Evolutionary conservation across 176 grass and related monocot genomes (phyloP), one percentile per base, ranked within the genome.

Genomic region (Pontederia paniculata): DNA sequence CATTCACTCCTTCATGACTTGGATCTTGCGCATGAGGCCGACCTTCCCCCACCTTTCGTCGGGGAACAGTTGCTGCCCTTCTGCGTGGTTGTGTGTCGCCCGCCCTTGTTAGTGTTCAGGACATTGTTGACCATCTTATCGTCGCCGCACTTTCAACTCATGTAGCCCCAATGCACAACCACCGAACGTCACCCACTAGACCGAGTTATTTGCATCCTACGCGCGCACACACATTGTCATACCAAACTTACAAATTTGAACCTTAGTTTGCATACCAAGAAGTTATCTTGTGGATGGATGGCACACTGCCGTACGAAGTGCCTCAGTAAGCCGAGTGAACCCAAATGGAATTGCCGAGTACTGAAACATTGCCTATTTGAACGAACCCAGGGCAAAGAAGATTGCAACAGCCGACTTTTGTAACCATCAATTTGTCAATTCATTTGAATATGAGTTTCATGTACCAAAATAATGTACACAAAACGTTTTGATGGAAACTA

Each of bases 381-480:
- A 52, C 50, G 50, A 52, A 52, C 17, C 50, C 50, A n/a, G 50
- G 50, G 50, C 50, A 52, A 8, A 52, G 50, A 9, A 52, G n/a
- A 13, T 52, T 52, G 19, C 8, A 52, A 13, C 50, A 52, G 19
- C 50, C 50, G 9, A 13, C 3, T 52, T 1, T 19, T 19, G 19
- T 52, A 52, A 16, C 50, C 50, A 20, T 52, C 50, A 9, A 7
- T 13, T 13, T 52, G 10, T 6, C 28, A 37, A n/a, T n/a, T n/a
- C n/a, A n/a, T n/a, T n/a, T n/a, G n/a, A n/a, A n/a, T n/a, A n/a
- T n/a, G n/a, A n/a, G n/a, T n/a, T n/a, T n/a, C n/a, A n/a, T n/a
- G n/a, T n/a, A n/a, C n/a, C n/a, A n/a, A n/a, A n/a, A n/a, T n/a
- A n/a, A n/a, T n/a, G n/a, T n/a, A n/a, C n/a, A n/a, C n/a, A n/a